Evolutionary conservation across 2,329 filamentous ascomycete genomes (phyloP).

Genomic region (Microcyclospora pomicola): DNA sequence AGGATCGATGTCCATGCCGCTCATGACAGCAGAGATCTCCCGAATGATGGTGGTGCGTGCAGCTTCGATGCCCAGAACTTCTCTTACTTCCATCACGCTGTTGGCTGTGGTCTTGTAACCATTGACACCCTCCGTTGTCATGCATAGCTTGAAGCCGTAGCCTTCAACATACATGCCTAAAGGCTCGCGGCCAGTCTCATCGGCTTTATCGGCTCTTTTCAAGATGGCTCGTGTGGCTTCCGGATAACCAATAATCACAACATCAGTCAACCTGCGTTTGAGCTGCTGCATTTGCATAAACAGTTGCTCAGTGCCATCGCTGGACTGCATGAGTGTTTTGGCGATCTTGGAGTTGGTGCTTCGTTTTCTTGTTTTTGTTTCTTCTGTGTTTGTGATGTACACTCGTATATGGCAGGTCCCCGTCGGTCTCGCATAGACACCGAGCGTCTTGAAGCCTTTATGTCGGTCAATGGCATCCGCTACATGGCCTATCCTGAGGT

Average conservation of each 20-base stretch:
- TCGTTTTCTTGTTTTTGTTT: constrained; percentile 2
- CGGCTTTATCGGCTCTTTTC: constrained; percentile 55
- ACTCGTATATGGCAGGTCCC: constrained; percentile 48
- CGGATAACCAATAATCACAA: constrained; percentile 83
- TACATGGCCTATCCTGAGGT: constrained; percentile 62
- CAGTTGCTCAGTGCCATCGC: constrained; percentile 45
- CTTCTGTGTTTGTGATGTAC: constrained; percentile 43
- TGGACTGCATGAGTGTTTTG: constrained; percentile 17
- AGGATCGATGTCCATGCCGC: constrained; percentile 87
- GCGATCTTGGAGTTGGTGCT: constrained; percentile 25
- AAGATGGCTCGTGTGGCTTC: constrained; percentile 80
- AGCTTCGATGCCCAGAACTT: constrained; percentile 89
- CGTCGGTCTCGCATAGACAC: constrained; percentile 13
- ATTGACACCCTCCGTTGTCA: constrained; percentile 85
- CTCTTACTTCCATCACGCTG: constrained; percentile 75
- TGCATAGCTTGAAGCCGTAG: constrained; percentile 76
- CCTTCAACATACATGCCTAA: constrained; percentile 67
- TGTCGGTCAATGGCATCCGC: constrained; percentile 61
- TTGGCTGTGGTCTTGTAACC: constrained; percentile 65
- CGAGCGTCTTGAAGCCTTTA: constrained; percentile 59
- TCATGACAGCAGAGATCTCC: constrained; percentile 84
- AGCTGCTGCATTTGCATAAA: constrained; percentile 72
- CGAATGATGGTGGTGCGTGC: constrained; percentile 76
- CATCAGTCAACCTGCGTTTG: constrained; percentile 63
- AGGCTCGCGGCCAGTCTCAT: constrained; percentile 48